phyloP scores from a whole-genome alignment of 345 rosid species.

The Isatis tinctoria region DNA sequence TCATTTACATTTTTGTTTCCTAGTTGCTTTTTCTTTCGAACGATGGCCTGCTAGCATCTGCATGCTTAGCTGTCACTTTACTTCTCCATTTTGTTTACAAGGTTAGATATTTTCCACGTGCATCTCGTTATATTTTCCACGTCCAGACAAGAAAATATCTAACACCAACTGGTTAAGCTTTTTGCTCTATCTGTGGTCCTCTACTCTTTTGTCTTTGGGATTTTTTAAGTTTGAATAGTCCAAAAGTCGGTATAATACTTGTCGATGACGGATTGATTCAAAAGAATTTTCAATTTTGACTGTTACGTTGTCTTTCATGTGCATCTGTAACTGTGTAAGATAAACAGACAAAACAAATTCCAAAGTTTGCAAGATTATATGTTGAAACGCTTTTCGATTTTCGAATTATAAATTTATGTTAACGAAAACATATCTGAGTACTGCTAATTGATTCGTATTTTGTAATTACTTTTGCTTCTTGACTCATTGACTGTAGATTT shows the following conservation, averaged over 20 bases:
- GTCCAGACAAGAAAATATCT: no score
- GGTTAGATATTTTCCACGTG: not conserved
- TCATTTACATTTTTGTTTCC: not conserved
- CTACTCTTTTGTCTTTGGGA: no score
- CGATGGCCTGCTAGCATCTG: not conserved
- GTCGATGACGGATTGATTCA: no score
- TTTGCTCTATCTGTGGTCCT: no score
- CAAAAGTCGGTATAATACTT: no score
- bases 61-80: not conserved
- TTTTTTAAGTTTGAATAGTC: no score
- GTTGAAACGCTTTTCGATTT: not conserved
- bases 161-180: no score
- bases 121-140: not conserved
- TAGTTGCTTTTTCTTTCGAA: not conserved
- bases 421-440: not conserved
- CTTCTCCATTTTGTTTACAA: not conserved
- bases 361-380: not conserved
- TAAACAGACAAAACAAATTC: not conserved
- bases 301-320: constrained; percentile 11
- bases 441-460: not conserved
- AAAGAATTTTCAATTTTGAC: not conserved
- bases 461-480: not conserved
- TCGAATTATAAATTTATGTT: no score
- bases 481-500: no score
- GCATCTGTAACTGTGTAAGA: no score